Evolutionary conservation across 805 yeast genomes (phyloP), one percentile per base, ranked within the genome.

Genomic region (Torulaspora indica): DNA sequence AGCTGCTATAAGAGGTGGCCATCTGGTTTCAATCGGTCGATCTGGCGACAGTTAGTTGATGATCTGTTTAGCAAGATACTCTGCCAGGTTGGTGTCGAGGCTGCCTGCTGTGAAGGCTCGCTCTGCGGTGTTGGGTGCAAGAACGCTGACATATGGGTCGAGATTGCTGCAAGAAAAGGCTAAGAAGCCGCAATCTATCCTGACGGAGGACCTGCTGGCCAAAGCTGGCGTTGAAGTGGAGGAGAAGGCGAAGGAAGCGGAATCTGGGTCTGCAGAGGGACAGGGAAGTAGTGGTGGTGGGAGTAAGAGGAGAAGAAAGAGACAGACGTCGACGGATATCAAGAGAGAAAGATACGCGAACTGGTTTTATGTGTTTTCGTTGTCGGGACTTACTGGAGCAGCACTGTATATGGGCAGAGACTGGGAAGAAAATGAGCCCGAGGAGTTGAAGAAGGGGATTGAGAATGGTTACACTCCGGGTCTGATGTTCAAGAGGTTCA

Each of bases 261-360:
- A 56, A 9, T 49, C 51, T 8, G 48, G 42, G 25, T 42, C 46
- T 14, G 45, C 45, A 13, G 42, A 38, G 18, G 56, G 43, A 10
- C 29, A 51, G 18, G 47, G 40, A 12, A 43, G 36, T 8, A 54
- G 43, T 27, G 42, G 47, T 20, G 47, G 50, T 33, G 42, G 55
- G 23, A 49, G 58, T 31, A 61, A 53, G 52, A 63, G 66, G 58
- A 64, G 70, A 65, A 70, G 82, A 71, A 77, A 71, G 60, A 66
- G 82, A 70, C 74, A 80, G 71, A 79, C 90, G 2, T 77, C 90
- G 4, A 75, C 84, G 23, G 95, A 86, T 64, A 74, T 77, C 60
- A 86, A 85, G 69, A 82, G 95, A 63, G 96, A 90, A 63, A 77
- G 76, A 60, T 77, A 81, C 52, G 89, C 95, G 45, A 85, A 81